Evolutionary conservation across 1,284 basidiomycete genomes (phyloP).

Genomic region (Earliella scabrosa): DNA sequence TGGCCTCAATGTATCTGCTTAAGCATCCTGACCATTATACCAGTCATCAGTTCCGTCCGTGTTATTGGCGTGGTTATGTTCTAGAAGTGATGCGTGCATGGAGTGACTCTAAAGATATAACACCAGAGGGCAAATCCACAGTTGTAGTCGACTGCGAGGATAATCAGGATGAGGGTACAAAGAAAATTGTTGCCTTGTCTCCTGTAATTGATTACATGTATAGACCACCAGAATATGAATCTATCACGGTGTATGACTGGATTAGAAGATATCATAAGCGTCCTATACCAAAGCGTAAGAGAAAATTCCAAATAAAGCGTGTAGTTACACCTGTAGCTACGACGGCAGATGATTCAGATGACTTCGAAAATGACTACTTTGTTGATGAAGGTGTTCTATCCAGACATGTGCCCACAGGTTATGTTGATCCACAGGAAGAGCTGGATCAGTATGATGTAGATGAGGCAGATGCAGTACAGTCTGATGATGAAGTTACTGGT

Average conservation of each 20-base stretch:
- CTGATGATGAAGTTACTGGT: too few species aligned
- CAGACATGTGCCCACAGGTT: background rate
- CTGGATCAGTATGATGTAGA: slow-evolving; percentile 22
- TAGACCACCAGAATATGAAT: background rate
- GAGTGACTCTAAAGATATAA: background rate
- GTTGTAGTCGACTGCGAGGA: background rate
- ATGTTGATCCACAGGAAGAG: slow-evolving; percentile 42
- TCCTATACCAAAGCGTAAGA: background rate
- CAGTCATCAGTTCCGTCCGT: slow-evolving; percentile 9
- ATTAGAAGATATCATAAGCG: background rate
- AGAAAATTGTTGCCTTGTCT: background rate
- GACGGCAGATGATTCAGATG: background rate
- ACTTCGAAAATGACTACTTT: background rate
- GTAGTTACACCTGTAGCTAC: background rate
- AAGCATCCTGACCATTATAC: slow-evolving; percentile 23
- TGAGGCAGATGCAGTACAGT: background rate
- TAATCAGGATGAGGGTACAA: background rate
- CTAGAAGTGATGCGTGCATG: background rate
- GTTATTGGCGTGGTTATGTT: slow-evolving; percentile 12
- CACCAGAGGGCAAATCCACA: background rate
- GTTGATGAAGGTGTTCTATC: background rate
- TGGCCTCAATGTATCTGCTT: slow-evolving; percentile 18
- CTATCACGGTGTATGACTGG: slow-evolving; percentile 1
- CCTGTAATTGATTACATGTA: slow-evolving; percentile 1
- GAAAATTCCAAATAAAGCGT: too few species aligned